phyloP scores from a whole-genome alignment of 805 yeast genomes.

The Suhomyces faveliae region DNA sequence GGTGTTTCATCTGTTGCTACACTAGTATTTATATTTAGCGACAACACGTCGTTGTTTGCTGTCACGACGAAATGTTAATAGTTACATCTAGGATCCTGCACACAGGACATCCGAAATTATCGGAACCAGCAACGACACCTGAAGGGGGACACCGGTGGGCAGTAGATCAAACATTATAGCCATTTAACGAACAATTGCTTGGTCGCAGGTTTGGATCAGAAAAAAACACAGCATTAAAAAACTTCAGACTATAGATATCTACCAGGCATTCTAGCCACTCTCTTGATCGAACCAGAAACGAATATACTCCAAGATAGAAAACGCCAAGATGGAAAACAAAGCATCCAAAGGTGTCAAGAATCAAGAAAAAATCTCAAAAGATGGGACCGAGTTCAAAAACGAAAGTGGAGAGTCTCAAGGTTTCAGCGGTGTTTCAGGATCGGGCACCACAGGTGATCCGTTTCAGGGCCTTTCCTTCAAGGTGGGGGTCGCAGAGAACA shows the following conservation, averaged over 20 bases:
- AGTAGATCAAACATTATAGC: not conserved
- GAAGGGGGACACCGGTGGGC: not conserved
- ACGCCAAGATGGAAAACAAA: not conserved
- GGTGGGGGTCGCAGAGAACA: conserved; percentile 92
- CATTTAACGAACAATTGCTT: not conserved
- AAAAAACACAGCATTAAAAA: not conserved
- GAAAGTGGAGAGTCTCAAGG: not conserved
- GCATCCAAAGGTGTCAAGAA: not conserved
- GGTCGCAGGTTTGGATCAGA: not conserved
- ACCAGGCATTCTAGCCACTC: not conserved
- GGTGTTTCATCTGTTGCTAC: not conserved
- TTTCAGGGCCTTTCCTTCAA: conserved; percentile 63
- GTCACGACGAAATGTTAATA: not conserved
- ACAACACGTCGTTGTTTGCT: not conserved
- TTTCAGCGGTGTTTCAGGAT: not conserved
- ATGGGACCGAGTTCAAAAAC: not conserved
- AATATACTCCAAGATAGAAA: not conserved
- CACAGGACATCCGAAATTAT: not conserved
- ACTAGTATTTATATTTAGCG: not conserved
- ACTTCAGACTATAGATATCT: not conserved
- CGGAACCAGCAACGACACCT: not conserved
- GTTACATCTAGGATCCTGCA: not conserved
- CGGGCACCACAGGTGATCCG: conserved; percentile 31
- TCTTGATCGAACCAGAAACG: not conserved
- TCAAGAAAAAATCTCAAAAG: not conserved